Evolutionary conservation across 2,329 filamentous ascomycete genomes (phyloP).

Genomic region (Calonectria multiphialidica): DNA sequence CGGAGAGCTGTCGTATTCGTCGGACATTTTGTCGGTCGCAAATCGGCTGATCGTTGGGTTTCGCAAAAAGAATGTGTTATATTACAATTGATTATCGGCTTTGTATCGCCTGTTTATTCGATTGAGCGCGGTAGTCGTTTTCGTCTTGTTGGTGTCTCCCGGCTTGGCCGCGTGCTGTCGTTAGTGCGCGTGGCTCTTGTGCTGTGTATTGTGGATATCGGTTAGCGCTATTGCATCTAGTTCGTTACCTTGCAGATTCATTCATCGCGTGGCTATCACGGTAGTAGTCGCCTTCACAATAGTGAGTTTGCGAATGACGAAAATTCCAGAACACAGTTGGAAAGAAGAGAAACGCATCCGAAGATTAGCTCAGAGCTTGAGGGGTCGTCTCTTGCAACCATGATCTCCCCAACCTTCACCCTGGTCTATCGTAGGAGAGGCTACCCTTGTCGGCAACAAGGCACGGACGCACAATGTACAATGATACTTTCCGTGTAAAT

Average conservation of each 20-base stretch:
- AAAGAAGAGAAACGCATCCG: not conserved
- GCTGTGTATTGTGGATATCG: not conserved
- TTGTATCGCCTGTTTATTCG: not conserved
- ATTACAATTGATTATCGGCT: not conserved
- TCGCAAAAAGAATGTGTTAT: not conserved
- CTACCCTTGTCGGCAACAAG: not conserved
- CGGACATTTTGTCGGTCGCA: conserved; percentile 5
- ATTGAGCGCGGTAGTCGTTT: not conserved
- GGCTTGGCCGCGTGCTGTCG: not conserved
- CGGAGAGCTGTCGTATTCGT: conserved; percentile 18
- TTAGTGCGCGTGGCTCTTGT: not conserved
- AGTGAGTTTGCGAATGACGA: not conserved
- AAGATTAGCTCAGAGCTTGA: not conserved
- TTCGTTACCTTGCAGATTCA: conserved; percentile 1
- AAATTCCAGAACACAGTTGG: not conserved
- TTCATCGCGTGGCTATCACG: not conserved
- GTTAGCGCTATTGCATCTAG: not conserved
- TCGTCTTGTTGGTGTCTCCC: not conserved
- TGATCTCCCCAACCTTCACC: not conserved
- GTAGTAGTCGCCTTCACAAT: not conserved
- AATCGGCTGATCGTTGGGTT: not conserved
- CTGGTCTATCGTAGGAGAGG: not conserved
- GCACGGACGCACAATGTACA: not conserved
- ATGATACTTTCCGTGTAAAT: not conserved
- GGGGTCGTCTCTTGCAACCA: not conserved